Conservation (phyloP, 345 rosid species). For the Lenwebbia sp. region DNA sequence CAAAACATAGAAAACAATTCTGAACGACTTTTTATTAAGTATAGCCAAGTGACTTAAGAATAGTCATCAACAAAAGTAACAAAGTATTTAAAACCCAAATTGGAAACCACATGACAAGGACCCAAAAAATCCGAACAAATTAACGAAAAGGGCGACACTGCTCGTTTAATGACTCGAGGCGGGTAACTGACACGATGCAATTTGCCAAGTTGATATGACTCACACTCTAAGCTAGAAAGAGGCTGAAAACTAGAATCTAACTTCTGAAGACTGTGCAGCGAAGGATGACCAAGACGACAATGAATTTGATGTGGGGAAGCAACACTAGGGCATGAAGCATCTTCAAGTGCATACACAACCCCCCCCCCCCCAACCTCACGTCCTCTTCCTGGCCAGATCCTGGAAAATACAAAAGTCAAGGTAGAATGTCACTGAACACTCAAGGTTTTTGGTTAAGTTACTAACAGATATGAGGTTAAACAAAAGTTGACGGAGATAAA, state of each 20-base stretch:
- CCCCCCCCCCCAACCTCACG: background rate
- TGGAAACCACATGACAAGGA: background rate
- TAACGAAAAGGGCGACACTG: background rate
- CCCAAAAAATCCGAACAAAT: background rate
- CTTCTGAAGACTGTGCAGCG: background rate
- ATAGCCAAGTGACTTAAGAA: background rate
- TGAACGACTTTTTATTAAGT: background rate
- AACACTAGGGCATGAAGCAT: background rate
- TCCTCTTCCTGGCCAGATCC: background rate
- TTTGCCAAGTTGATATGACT: background rate
- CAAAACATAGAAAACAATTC: background rate
- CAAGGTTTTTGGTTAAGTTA: background rate
- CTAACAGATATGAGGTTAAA: background rate
- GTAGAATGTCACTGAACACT: background rate
- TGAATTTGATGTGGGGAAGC: background rate
- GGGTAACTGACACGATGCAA: background rate
- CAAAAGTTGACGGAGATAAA: background rate
- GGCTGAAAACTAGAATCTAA: background rate
- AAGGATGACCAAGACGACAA: background rate
- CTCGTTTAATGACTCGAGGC: background rate
- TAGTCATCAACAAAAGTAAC: background rate
- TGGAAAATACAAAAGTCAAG: background rate
- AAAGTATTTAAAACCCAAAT: background rate
- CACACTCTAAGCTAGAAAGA: background rate
- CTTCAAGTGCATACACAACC: background rate